These are phyloP conservation scores for Clarireedia paspali DNA, from an alignment of 2,329 filamentous ascomycete genomes.

Conservation along the genomic window DNA sequence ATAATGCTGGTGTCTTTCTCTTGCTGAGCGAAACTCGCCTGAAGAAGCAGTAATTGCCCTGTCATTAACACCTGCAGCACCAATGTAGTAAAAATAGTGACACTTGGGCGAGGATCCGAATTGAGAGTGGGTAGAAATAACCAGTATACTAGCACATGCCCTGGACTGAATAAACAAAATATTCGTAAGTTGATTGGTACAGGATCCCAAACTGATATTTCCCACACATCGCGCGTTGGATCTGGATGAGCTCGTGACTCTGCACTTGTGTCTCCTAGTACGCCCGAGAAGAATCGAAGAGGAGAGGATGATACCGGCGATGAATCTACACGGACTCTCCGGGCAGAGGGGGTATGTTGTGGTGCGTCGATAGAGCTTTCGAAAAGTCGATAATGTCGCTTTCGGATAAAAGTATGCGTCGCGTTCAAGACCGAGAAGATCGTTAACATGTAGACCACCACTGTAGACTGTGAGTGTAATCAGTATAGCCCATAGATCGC, in stretches of 20 bases:
- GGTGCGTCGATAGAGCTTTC: constrained; percentile 72
- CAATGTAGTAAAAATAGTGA: constrained; percentile 79
- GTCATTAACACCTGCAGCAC: constrained; percentile 69
- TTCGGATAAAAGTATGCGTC: constrained; percentile 72
- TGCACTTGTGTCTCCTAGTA: constrained; percentile 63
- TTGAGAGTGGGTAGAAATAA: constrained; percentile 73
- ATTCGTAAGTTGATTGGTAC: constrained; percentile 73
- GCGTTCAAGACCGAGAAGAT: constrained; percentile 66
- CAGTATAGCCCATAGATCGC: constrained; percentile 7
- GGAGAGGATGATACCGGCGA: constrained; percentile 73
- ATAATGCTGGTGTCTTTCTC: constrained; percentile 77
- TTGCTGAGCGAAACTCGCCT: constrained; percentile 71
- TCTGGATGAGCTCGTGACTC: constrained; percentile 79
- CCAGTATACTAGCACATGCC: constrained; percentile 86
- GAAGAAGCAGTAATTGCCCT: constrained; percentile 65
- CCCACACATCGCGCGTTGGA: constrained; percentile 82
- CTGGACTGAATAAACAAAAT: constrained; percentile 87
- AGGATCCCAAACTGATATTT: constrained; percentile 89
- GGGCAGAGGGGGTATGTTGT: constrained; percentile 76
- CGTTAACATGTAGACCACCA: constrained; percentile 63
- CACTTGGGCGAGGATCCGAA: constrained; percentile 72
- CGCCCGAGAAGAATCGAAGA: constrained; percentile 61
- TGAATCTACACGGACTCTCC: constrained; percentile 81
- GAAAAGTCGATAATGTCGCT: constrained; percentile 84
- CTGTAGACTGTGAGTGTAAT: constrained; percentile 46